Conservation (phyloP, 164 flowering plant genomes). For the Magnolia sinica region DNA sequence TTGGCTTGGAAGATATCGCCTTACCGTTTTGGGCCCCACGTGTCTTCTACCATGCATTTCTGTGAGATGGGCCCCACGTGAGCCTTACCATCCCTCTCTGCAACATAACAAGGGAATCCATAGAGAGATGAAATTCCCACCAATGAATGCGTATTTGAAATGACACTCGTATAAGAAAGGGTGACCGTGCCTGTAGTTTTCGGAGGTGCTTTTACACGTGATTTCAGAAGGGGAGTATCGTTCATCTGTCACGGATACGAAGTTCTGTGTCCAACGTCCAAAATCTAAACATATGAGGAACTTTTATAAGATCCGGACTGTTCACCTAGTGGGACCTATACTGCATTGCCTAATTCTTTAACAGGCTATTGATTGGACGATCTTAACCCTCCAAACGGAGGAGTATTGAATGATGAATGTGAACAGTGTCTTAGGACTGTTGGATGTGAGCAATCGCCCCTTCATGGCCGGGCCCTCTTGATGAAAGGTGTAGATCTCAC, state of each 20-base stretch:
- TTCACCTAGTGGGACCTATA: not conserved
- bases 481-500: not conserved
- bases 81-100: not conserved
- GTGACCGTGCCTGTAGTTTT: not conserved
- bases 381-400: too few relatives aligned
- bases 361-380: too few relatives aligned
- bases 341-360: too few relatives aligned
- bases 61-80: not conserved
- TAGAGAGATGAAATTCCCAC: not conserved
- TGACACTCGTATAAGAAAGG: not conserved
- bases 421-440: too few relatives aligned
- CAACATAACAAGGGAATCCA: not conserved
- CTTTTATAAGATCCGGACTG: not conserved
- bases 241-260: not conserved
- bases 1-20: not conserved
- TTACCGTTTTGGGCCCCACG: not conserved
- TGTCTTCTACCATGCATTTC: not conserved
- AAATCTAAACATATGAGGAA: too few relatives aligned
- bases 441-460: too few relatives aligned
- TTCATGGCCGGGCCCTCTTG: too few relatives aligned
- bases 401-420: too few relatives aligned
- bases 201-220: conserved; percentile 9
- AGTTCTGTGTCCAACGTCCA: too few relatives aligned
- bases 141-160: not conserved
- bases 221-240: not conserved